phyloP scores from a whole-genome alignment of 2,329 filamentous ascomycete species.

The Fusarium praegraminearum region DNA sequence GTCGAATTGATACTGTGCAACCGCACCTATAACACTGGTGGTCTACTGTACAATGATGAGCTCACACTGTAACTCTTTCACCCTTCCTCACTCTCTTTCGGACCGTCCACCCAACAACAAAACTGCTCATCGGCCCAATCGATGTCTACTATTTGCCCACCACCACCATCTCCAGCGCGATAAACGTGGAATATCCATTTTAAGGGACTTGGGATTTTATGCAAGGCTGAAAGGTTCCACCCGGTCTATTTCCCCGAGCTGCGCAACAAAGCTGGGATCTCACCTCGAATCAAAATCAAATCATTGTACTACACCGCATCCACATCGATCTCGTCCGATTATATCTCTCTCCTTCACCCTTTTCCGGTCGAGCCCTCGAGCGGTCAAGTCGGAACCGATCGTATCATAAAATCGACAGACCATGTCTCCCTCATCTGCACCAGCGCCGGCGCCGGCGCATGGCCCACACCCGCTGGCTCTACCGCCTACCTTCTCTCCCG shows the following conservation, averaged over 20 bases:
- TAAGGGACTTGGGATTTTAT: constrained; percentile 31
- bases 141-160: constrained; percentile 40
- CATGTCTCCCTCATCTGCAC: constrained; percentile 49
- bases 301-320: constrained; percentile 30
- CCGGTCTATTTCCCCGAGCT: constrained; percentile 33
- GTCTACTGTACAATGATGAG: constrained; percentile 27
- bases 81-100: constrained; percentile 29
- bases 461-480: constrained; percentile 61
- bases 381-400: constrained; percentile 21
- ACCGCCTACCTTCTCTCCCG: constrained; percentile 77
- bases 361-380: constrained; percentile 15
- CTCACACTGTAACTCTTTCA: constrained; percentile 9
- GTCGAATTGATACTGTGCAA: constrained; percentile 26
- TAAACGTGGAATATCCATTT: constrained; percentile 9
- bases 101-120: constrained; percentile 41
- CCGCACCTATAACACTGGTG: rapidly evolving
- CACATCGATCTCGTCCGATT: constrained; percentile 35
- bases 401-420: constrained; percentile 24
- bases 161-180: constrained; percentile 25
- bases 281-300: constrained; percentile 12
- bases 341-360: constrained; percentile 2
- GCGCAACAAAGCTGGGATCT: not conserved
- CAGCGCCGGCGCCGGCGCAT: constrained; percentile 32
- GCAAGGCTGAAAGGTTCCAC: constrained; percentile 43
- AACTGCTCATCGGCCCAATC: constrained; percentile 43